Base-by-base conservation (phyloP, 306 rosid genomes). In the Fragaria iinumae region DNA sequence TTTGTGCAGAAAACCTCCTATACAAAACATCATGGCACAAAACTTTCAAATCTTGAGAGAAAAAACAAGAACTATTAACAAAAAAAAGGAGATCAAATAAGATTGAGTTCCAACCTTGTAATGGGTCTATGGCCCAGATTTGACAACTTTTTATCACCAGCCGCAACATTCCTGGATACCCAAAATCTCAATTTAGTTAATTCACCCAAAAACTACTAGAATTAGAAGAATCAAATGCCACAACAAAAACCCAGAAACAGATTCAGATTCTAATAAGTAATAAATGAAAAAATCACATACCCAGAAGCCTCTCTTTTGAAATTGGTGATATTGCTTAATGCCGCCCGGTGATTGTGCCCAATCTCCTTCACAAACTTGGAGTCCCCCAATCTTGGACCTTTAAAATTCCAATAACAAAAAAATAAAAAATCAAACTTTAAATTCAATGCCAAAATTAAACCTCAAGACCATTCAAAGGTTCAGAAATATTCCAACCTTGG, bases 1-100 rank as follows among this genome's bases (percentile, higher is more conserved):
- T 69, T 76, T 88, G 86, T 18, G 91, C 86, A 32, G 91, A 88
- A 81, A 86, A 80, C 79, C 83, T 83, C 85, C 92, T 91, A 72
- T 38, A 78, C 64, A 62, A 56, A 68, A 84, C 43, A 77, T 80
- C 74, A 77, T 75, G 25, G 17, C 50, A 53, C 69, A 34, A 36
- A 6, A 25, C 43, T 0, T 39, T 41, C 13, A 64, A 39, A 67
- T 4, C 4, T 53, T 39, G 10, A 3, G 11, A 72, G 0, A 0
- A 53, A 21, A 44, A 43, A 2, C 57, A 29, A 36, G 25, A 16
- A 49, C 25, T 23, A 44, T 18, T 5, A 56, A 56, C 32, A 13
- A 67, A 65, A 67, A 65, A 27, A 43, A n/a, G 34, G 23, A 65
- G 13, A 77, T 67, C 20, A n/a, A 11, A 21, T 1, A 60, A 67